phyloP scores from a whole-genome alignment of 2,329 filamentous ascomycete genomes.

The Neoascochyta sp. region DNA sequence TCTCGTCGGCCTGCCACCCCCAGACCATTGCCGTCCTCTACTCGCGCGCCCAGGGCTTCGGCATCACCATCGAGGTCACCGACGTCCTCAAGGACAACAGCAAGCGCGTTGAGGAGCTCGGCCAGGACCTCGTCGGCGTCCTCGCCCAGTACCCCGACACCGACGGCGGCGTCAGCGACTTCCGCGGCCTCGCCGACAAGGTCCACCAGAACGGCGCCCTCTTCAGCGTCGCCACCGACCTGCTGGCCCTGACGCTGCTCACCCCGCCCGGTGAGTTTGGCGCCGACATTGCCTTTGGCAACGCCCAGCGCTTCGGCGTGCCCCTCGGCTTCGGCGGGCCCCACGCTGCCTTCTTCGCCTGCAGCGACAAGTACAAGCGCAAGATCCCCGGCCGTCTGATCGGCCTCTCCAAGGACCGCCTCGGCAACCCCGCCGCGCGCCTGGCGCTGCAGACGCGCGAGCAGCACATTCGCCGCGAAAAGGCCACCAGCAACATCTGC shows the following conservation, averaged over 20 bases:
- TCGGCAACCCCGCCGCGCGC: slow-evolving; percentile 76
- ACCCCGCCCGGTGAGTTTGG: slow-evolving; percentile 92
- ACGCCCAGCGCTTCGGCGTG: slow-evolving; percentile 85
- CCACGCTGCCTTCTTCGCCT: slow-evolving; percentile 96
- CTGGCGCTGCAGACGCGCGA: slow-evolving; percentile 88
- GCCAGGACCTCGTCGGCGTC: slow-evolving; percentile 80
- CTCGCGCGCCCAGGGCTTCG: slow-evolving; percentile 87
- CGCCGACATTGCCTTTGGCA: slow-evolving; percentile 92
- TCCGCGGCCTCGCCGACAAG: slow-evolving; percentile 66
- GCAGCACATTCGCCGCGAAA: slow-evolving; percentile 93
- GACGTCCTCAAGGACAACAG: slow-evolving; percentile 66
- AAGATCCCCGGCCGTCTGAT: slow-evolving; percentile 90
- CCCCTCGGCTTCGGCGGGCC: slow-evolving; percentile 89
- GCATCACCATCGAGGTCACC: slow-evolving; percentile 69
- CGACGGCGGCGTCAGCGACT: slow-evolving; percentile 74
- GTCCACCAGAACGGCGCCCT: slow-evolving; percentile 76
- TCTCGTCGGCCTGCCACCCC: slow-evolving; percentile 77
- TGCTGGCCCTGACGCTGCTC: slow-evolving; percentile 80
- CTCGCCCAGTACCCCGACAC: slow-evolving; percentile 95
- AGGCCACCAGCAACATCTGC: slow-evolving; percentile 96
- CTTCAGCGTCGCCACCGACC: slow-evolving; percentile 83
- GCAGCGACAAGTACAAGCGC: slow-evolving; percentile 84
- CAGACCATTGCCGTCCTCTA: slow-evolving; percentile 81
- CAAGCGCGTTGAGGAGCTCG: slow-evolving; percentile 66
- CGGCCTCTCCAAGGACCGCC: slow-evolving; percentile 84